Evolutionary conservation across 2,329 filamentous ascomycete genomes (phyloP), one percentile per base, ranked within the genome.

Genomic region (Nakataea oryzae): DNA sequence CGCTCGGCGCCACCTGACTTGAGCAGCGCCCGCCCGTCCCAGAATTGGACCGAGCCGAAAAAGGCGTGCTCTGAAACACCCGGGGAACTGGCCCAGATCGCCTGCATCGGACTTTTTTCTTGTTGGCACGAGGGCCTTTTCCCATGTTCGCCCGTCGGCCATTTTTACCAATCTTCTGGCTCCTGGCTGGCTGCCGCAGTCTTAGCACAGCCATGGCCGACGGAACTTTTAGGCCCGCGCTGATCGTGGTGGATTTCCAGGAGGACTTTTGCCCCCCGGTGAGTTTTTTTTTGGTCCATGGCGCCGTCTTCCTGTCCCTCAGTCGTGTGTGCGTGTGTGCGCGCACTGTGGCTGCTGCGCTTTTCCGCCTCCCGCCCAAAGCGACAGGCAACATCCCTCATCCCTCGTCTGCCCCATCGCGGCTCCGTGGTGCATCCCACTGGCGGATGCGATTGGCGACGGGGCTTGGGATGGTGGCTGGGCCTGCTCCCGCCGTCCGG

Each of bases 251-350:
- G 61, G 93, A 97, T 74, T 81, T 96, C 70, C 95, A 97, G 75
- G 89, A 97, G 74, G 93, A 97, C 77, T 97, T 97, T 74, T 96
- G 91, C 74, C 90, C 90, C 63, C 92, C 93, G 14, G 91, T 95
- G 76, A 77, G 87, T 77, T 57, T 55, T 32, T 56, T 41, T 21
- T 58, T 58, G 6, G n/a, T 34, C 24, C 34, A n/a, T n/a, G n/a
- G n/a, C n/a, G n/a, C n/a, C n/a, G n/a, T n/a, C n/a, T n/a, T n/a
- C n/a, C n/a, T n/a, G n/a, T n/a, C n/a, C n/a, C n/a, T n/a, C n/a
- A n/a, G n/a, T n/a, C n/a, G n/a, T n/a, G n/a, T n/a, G n/a, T n/a
- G n/a, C n/a, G n/a, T n/a, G n/a, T n/a, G n/a, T n/a, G n/a, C n/a
- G n/a, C n/a, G n/a, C 41, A 9, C 21, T n/a, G 17, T 4, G 14